A percentile compares a stretch with the other conserved stretches of the same genome.
Evolutionary conservation across 257 asterid genomes (phyloP).

Genomic region (Nicotiana noctiflora): DNA sequence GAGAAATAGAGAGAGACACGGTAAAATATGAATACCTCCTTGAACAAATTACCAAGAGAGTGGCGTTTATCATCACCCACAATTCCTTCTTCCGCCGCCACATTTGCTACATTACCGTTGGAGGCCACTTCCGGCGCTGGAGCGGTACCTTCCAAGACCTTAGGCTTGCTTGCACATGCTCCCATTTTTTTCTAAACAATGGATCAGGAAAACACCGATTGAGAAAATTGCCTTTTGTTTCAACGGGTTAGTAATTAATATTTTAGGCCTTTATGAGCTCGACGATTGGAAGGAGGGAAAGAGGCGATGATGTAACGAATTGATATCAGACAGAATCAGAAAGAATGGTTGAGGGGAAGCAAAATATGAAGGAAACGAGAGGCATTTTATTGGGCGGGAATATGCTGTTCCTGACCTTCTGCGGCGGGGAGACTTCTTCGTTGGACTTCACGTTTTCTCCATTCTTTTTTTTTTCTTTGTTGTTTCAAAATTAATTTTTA

Average conservation of each 20-base stretch:
- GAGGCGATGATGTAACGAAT: not conserved
- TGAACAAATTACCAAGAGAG: slow-evolving; percentile 39
- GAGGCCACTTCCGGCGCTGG: too few relatives aligned
- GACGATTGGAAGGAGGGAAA: not conserved
- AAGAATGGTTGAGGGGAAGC: not conserved
- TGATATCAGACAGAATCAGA: not conserved
- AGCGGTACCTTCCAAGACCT: slow-evolving; percentile 5
- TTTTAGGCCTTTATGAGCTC: not conserved
- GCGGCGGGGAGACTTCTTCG: not conserved
- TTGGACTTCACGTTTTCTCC: not conserved
- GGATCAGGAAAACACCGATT: too few relatives aligned
- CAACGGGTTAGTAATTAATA: too few relatives aligned
- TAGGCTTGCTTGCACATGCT: slow-evolving; percentile 9
- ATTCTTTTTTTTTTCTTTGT: too few relatives aligned
- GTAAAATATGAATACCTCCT: slow-evolving; percentile 23
- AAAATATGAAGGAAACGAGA: not conserved
- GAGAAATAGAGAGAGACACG: not conserved
- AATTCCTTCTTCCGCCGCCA: not conserved
- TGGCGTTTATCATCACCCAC: slow-evolving; percentile 17
- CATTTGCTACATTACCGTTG: too few relatives aligned
- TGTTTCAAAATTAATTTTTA: too few relatives aligned
- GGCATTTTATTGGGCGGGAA: not conserved
- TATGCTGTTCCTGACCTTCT: not conserved
- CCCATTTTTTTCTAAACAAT: not conserved
- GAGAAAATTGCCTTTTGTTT: too few relatives aligned